Conservation (phyloP, 495 filamentous ascomycete species). For the Aspergillus cavernicola region DNA sequence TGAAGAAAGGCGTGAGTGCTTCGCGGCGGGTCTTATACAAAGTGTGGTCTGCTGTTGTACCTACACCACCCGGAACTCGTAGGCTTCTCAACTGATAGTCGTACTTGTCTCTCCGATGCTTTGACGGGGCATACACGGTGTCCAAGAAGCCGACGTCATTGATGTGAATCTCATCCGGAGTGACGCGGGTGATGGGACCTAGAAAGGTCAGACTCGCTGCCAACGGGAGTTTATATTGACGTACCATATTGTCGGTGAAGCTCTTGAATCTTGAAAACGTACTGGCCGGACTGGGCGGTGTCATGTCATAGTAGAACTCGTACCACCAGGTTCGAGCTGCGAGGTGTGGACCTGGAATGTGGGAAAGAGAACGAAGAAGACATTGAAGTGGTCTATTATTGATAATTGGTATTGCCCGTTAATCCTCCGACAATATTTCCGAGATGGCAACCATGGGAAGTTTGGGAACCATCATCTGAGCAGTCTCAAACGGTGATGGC, state of each 20-base stretch:
- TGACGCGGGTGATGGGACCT: conserved; percentile 40
- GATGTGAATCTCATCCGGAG: conserved; percentile 35
- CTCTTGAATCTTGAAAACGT: conserved; percentile 32
- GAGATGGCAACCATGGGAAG: too few relatives aligned
- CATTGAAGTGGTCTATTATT: too few relatives aligned
- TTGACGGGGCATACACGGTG: conserved; percentile 19
- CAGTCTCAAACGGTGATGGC: too few relatives aligned
- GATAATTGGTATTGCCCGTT: too few relatives aligned
- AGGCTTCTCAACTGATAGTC: conserved; percentile 17
- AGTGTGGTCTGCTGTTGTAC: conserved; percentile 24
- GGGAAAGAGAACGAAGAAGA: conserved; percentile 35
- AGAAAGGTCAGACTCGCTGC: too few relatives aligned
- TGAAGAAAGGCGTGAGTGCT: conserved; percentile 35
- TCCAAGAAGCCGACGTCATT: conserved; percentile 30
- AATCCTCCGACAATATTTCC: too few relatives aligned
- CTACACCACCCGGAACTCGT: conserved; percentile 13
- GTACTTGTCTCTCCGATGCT: conserved; percentile 24
- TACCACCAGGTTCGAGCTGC: conserved; percentile 46
- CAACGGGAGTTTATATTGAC: not conserved
- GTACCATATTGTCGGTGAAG: conserved; percentile 42
- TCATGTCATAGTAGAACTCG: conserved; percentile 48
- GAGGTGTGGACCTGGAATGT: conserved; percentile 46
- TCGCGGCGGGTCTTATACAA: conserved; percentile 34
- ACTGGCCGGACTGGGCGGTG: conserved; percentile 27
- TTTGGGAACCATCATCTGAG: too few relatives aligned